Evolutionary conservation across 768 basidiomycete genomes (phyloP).

Genomic region (Termitomyces sp.): DNA sequence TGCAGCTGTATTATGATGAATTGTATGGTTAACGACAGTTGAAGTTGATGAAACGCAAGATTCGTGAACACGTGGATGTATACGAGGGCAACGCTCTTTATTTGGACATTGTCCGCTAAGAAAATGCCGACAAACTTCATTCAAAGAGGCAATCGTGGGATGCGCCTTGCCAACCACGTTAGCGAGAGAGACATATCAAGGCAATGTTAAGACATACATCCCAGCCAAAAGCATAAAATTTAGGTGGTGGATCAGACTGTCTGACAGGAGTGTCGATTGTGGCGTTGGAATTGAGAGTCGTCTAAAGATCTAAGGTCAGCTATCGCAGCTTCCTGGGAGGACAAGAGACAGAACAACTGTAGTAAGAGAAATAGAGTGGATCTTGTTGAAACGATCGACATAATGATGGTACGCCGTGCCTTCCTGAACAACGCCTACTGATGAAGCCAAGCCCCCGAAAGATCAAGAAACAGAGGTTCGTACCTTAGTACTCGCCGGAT

Average conservation of each 20-base stretch:
- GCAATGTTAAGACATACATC: conserved; percentile 3
- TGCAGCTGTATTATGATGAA: not conserved
- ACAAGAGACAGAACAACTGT: not conserved
- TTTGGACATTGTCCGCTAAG: not conserved
- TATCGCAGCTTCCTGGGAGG: not conserved
- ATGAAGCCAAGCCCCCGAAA: not conserved
- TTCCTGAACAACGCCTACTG: not conserved
- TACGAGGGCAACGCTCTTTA: not conserved
- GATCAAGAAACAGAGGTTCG: not conserved
- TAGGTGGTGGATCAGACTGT: not conserved
- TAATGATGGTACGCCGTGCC: not conserved
- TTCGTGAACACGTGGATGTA: conserved; percentile 8
- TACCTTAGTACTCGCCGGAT: not conserved
- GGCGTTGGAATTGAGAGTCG: not conserved
- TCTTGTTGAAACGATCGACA: not conserved
- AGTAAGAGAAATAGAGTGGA: not conserved
- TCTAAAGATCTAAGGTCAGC: not conserved
- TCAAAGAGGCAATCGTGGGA: conserved; percentile 21
- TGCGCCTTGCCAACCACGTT: conserved; percentile 19
- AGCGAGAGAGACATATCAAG: not conserved
- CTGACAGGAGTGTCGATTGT: not conserved
- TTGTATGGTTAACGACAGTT: not conserved
- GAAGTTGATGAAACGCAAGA: not conserved
- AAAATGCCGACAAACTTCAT: conserved; percentile 14
- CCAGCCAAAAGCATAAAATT: conserved; percentile 13